Conservation (phyloP, 352 stramenopile species). For the Globisporangium nodosum region DNA sequence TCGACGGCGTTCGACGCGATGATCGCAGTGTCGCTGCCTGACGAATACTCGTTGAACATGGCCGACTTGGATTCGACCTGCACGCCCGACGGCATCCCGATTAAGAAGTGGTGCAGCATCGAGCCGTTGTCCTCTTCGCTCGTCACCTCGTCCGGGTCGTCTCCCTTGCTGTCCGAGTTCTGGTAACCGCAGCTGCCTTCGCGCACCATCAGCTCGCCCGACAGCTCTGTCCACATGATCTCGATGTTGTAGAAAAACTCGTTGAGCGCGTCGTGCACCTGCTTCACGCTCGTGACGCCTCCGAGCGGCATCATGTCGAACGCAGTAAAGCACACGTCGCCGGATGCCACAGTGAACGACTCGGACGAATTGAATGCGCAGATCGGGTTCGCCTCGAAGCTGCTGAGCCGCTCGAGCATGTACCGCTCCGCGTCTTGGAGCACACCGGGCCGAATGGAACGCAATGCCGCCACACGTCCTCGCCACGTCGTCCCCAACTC, state of each 20-base stretch:
- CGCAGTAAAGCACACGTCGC: conserved; percentile 18
- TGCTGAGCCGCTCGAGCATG: conserved; percentile 14
- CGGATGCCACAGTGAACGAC: conserved; percentile 15
- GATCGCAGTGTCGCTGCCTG: neutral
- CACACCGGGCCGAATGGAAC: neutral
- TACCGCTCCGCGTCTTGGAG: conserved; percentile 11
- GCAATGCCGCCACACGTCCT: neutral
- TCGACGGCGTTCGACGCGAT: neutral
- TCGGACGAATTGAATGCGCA: conserved; percentile 19
- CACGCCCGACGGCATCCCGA: neutral
- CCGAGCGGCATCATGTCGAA: conserved; percentile 13
- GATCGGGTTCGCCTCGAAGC: conserved; percentile 13
- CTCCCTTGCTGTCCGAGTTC: neutral
- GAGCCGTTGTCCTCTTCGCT: neutral
- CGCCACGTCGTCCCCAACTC: neutral
- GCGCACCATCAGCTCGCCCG: conserved; percentile 27
- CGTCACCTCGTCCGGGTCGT: neutral
- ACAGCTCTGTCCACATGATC: conserved; percentile 10
- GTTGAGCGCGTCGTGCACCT: neutral
- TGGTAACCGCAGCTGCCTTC: conserved; percentile 19
- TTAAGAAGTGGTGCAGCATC: neutral
- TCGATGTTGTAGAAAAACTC: conserved; percentile 8
- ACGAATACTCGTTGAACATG: conserved; percentile 14
- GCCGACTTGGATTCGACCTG: conserved; percentile 34
- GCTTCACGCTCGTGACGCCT: neutral